Conservation (phyloP, 176 grass and related monocot genomes). For the Otatea glauca region DNA sequence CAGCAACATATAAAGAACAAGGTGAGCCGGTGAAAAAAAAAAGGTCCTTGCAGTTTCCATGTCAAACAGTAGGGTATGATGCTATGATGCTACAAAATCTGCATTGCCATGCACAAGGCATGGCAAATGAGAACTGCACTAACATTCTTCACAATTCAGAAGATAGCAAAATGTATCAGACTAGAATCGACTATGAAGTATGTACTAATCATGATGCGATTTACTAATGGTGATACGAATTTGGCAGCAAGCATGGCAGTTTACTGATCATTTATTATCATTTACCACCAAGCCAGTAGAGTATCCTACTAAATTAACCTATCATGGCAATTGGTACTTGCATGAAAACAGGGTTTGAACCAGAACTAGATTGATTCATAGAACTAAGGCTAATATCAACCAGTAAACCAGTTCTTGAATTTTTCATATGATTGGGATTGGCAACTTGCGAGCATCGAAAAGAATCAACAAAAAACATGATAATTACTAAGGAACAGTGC, state of each 20-base stretch:
- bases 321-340: not conserved
- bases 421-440: too few relatives aligned
- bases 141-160: not conserved
- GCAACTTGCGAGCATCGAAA: too few relatives aligned
- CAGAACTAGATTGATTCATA: slow-evolving; percentile 10
- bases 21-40: slow-evolving; percentile 18
- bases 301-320: not conserved
- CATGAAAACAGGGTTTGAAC: not conserved
- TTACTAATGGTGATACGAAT: not conserved
- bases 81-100: not conserved
- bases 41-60: not conserved
- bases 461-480: too few relatives aligned
- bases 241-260: not conserved
- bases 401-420: not conserved
- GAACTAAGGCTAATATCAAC: not conserved
- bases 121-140: not conserved
- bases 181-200: not conserved
- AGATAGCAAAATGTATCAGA: not conserved
- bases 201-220: slow-evolving; percentile 5
- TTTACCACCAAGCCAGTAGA: not conserved
- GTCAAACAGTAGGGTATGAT: not conserved
- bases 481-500: too few relatives aligned
- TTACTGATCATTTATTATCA: not conserved
- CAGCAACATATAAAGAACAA: slow-evolving; percentile 5
- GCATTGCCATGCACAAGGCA: not conserved